Conservation (phyloP, 805 yeast species). For the Jamesozyma rosinii region DNA sequence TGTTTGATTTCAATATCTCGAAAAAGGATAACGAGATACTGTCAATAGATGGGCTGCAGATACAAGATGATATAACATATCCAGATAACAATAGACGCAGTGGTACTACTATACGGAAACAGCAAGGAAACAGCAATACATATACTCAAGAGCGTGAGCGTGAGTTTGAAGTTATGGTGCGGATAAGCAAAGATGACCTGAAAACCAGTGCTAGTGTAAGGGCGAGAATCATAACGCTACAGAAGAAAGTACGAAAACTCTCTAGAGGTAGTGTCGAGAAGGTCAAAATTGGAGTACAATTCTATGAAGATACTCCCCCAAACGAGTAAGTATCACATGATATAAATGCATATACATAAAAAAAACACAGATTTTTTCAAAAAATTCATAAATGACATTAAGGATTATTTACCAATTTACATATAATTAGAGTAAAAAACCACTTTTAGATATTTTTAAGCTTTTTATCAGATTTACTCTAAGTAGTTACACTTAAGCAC, state of each 20-base stretch:
- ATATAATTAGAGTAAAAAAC: not conserved
- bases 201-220: slow-evolving; percentile 53
- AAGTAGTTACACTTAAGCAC: slow-evolving; percentile 7
- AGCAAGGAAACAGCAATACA: not conserved
- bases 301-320: slow-evolving; percentile 21
- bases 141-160: not conserved
- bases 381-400: slow-evolving; percentile 2
- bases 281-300: slow-evolving; percentile 44
- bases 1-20: slow-evolving; percentile 37
- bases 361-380: not conserved
- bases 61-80: slow-evolving; percentile 5
- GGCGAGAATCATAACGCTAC: slow-evolving; percentile 48
- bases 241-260: slow-evolving; percentile 51
- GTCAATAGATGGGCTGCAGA: not conserved
- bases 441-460: not conserved
- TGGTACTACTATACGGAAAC: not conserved
- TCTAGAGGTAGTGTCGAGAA: slow-evolving; percentile 42
- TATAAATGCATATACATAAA: not conserved
- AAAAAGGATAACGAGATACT: slow-evolving; percentile 25
- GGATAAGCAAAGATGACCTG: slow-evolving; percentile 43
- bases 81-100: not conserved
- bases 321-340: not conserved
- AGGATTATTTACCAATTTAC: not conserved
- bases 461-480: too few relatives aligned
- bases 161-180: slow-evolving; percentile 34